Percentiles rank a stretch among this genome's conserved stretches.
These are phyloP conservation scores for Aspergillus carbonarius DNA, from an alignment of 2,329 filamentous ascomycete genomes.

Conservation along the genomic window DNA sequence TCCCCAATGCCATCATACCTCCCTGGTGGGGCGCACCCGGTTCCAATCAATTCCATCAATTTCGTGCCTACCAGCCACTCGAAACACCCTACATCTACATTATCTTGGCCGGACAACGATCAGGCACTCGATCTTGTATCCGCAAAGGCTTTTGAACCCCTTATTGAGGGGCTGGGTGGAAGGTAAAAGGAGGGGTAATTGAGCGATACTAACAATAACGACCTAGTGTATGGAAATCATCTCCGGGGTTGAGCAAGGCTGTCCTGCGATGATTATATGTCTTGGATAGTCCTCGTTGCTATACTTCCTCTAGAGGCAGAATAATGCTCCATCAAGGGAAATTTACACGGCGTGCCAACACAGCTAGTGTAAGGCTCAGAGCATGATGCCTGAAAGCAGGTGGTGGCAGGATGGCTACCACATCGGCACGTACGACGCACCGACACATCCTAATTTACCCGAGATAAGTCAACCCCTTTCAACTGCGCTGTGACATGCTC, in stretches of 20 bases:
- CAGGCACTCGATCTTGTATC: not conserved
- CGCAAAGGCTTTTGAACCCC: not conserved
- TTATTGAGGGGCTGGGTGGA: not conserved
- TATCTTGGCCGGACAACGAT: not conserved
- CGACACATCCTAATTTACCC: not conserved
- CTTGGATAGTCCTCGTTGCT: not conserved
- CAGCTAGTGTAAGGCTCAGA: not conserved
- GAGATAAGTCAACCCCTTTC: not conserved
- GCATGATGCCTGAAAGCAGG: not conserved
- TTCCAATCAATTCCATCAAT: conserved; percentile 2
- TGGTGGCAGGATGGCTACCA: not conserved
- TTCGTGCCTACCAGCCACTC: not conserved
- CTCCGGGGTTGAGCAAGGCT: not conserved
- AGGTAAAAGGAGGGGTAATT: not conserved
- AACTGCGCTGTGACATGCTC: not conserved
- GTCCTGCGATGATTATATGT: not conserved
- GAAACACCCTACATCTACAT: not conserved
- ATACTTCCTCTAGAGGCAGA: not conserved
- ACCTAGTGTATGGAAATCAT: not conserved
- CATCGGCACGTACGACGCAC: not conserved
- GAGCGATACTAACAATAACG: not conserved
- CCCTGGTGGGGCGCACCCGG: not conserved
- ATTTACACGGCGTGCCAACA: not conserved
- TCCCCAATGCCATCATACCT: conserved; percentile 1
- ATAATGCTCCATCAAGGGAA: not conserved